Evolutionary conservation across 306 rosid genomes (phyloP).

Genomic region (Senna tora): DNA sequence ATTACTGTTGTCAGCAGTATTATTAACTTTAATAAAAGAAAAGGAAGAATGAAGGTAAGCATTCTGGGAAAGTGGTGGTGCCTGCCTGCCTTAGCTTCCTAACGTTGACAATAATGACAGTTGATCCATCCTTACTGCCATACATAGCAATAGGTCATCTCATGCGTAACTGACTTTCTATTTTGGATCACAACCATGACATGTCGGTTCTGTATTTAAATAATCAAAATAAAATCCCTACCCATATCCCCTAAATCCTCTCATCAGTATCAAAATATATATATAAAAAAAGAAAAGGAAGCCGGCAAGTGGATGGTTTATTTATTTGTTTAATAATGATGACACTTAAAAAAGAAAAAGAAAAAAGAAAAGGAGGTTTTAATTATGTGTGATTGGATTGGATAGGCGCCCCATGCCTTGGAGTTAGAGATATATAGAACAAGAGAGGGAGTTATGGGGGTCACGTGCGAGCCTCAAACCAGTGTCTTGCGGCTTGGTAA

Average conservation of each 20-base stretch:
- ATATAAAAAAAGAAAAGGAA: too few relatives aligned
- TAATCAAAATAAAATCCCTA: not conserved
- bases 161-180: constrained; percentile 23
- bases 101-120: constrained; percentile 36
- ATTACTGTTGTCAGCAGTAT: too few relatives aligned
- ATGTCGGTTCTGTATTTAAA: constrained; percentile 30
- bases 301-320: not conserved
- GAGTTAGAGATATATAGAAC: constrained; percentile 28
- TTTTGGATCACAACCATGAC: constrained; percentile 7
- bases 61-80: constrained; percentile 20
- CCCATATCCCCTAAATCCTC: not conserved
- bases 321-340: not conserved
- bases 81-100: constrained; percentile 20
- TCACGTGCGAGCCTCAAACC: constrained; percentile 56
- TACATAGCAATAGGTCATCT: constrained; percentile 11
- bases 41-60: not conserved
- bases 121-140: constrained; percentile 2
- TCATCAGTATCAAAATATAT: not conserved
- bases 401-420: constrained; percentile 44
- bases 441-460: constrained; percentile 48
- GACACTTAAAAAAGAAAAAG: not conserved
- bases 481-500: constrained; percentile 31
- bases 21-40: too few relatives aligned
- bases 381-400: constrained; percentile 35
- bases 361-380: not conserved